These are phyloP conservation scores for Taphrina wiesneri DNA, from an alignment of 1,139 yeast genomes.

Conservation along the genomic window DNA sequence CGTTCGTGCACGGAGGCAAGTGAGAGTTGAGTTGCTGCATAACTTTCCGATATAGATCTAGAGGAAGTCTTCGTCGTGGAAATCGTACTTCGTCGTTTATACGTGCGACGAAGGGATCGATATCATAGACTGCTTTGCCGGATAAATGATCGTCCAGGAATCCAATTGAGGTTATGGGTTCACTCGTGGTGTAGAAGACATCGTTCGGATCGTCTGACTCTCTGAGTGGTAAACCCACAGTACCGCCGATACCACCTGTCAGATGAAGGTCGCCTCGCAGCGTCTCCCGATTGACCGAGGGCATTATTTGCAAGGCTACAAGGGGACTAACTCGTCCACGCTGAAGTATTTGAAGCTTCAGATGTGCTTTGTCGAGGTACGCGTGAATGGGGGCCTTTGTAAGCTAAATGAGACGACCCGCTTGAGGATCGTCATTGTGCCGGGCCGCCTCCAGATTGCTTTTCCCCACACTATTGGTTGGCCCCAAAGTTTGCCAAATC, in stretches of 20 bases:
- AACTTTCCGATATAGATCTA: conserved; percentile 1
- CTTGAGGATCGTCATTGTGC: background rate
- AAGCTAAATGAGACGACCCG: background rate
- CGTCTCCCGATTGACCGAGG: background rate
- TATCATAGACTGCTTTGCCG: conserved; percentile 1
- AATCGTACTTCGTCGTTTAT: conserved; percentile 10
- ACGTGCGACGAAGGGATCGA: conserved; percentile 3
- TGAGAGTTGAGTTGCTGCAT: background rate
- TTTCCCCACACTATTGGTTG: background rate
- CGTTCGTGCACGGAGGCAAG: conserved; percentile 17
- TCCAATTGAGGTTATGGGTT: background rate
- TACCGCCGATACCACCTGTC: background rate
- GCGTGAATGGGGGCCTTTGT: background rate
- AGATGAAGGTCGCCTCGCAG: background rate
- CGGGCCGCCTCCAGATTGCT: background rate
- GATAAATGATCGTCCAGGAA: background rate
- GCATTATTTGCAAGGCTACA: too few relatives aligned
- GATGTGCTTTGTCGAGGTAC: background rate
- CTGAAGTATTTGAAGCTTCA: too few relatives aligned
- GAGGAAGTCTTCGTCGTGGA: conserved; percentile 3
- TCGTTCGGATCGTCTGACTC: conserved; percentile 9
- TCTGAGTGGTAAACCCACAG: background rate
- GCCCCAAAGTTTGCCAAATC: too few relatives aligned
- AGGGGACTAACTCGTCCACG: too few relatives aligned
- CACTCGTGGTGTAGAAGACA: conserved; percentile 13